Conservation (phyloP, 2,329 filamentous ascomycete genomes). For the Hortaea sp. region DNA sequence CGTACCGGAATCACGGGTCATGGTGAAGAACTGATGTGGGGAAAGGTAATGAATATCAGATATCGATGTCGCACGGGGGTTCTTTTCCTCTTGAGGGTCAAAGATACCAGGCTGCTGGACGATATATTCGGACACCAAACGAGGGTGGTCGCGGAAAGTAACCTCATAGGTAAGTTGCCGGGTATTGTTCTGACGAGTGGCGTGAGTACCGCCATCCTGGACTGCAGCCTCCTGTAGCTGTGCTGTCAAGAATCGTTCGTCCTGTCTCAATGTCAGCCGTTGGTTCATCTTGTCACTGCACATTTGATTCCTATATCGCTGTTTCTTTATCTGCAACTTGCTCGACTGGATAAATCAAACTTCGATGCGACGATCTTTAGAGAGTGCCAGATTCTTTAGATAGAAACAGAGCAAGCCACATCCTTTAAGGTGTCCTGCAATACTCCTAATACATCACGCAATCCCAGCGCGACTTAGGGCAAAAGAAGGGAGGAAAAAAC, state of each 20-base stretch:
- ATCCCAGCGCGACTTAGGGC: too few species aligned
- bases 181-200: conserved; percentile 45
- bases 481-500: too few species aligned
- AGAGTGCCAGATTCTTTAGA: too few species aligned
- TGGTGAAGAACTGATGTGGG: conserved; percentile 54
- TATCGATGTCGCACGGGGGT: conserved; percentile 51
- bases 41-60: conserved; percentile 58
- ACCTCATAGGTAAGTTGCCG: conserved; percentile 58
- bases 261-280: not conserved
- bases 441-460: too few species aligned
- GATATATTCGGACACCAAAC: conserved; percentile 52
- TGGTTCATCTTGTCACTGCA: too few species aligned
- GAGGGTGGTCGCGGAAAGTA: conserved; percentile 23
- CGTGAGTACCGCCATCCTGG: conserved; percentile 51
- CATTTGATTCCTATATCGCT: too few species aligned
- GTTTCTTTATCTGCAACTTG: too few species aligned
- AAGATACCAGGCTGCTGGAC: conserved; percentile 41
- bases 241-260: not conserved
- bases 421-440: too few species aligned
- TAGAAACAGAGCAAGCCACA: too few species aligned
- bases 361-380: too few species aligned
- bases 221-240: conserved; percentile 52
- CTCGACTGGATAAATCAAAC: too few species aligned
- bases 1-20: conserved; percentile 62
- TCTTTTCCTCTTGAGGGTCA: conserved; percentile 42